Base-by-base conservation (phyloP, 2,329 filamentous ascomycete genomes). In the Venturia oleaginea region DNA sequence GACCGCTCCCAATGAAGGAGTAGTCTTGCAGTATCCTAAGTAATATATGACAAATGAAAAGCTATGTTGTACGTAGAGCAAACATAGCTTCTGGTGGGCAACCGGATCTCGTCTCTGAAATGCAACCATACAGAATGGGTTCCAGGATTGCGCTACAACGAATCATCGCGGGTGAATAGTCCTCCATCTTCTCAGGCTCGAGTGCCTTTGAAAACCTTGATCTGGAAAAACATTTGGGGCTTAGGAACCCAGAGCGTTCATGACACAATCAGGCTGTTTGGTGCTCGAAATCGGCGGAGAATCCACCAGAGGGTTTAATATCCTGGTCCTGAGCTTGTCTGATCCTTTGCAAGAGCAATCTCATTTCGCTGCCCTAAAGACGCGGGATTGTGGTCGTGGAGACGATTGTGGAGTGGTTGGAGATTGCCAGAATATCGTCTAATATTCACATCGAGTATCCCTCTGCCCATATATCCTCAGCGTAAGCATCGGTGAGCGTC, bases 401-500 rank as follows among this genome's bases (percentile, higher is more conserved):
- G 15, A 27, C 4, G 22, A 4, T 51, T 13, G 11, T 11, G 22
- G 3, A 27, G 22, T 51, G 22, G 46, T 24, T 27, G 24, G 8
- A 51, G 46, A 22, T 27, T 51, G 22, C 13, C 13, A 10, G 22
- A 22, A 27, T 13, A 13, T n/a, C 43, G n/a, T 48, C n/a, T 8
- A 24, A 32, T 10, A 17, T 17, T 57, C 51, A 57, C 51, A 37
- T 57, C 30, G 42, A 64, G 24, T 64, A 64, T 15, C 62, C 62
- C 6, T 57, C 48, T 3, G 84, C 81, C 93, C 93, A 97, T 60
- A 97, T 78, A 76, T 96, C 91, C 77, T 90, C 91, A 64, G 84
- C 81, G 75, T 91, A 97, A 0, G 81, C 89, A 75, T 96, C 91
- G 0, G 94, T 97, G 74, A 99, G 77, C 68, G 85, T 78, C 72